Evolutionary conservation across 352 stramenopile species (phyloP), one percentile per base, ranked within the genome.

Genomic region (Plasmopara halstedii): DNA sequence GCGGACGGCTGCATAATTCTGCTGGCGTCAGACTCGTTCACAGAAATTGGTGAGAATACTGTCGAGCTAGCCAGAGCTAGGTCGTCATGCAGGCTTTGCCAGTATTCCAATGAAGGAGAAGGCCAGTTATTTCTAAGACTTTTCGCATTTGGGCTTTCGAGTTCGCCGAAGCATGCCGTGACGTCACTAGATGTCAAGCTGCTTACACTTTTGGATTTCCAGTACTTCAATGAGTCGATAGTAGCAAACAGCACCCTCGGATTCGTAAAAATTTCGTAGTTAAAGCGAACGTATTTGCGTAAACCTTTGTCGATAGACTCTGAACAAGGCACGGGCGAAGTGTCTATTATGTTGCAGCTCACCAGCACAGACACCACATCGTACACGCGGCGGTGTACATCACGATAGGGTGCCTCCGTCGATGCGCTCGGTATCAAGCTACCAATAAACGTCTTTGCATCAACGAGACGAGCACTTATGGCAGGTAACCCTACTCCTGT

Each of bases 311-410:
- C 61, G 4, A 37, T 40, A 34, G 25, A 15, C 5, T 59, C 41
- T 18, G 33, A 46, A 32, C 41, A 43, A 29, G 42, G 33, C 7
- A 48, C 46, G 14, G 50, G 31, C 23, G 41, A 65, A 27, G 22
- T 64, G 26, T 50, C 38, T 6, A 88, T 56, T 23, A 85, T 42
- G 37, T 71, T 73, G 52, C 77, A 78, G 42, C 51, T 74, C 3
- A 43, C 57, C 27, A 88, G 59, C 19, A 88, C 70, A 0, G 73
- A 74, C 21, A 81, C 73, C 19, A 85, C 70, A 22, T 85, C 73
- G 38, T 88, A 88, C 15, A 88, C 50, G 0, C 76, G 73, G 3
- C 76, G 73, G 40, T 73, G 72, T 10, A 73, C 59, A 42, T 85
- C 73, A 22, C 42, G 51, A 13, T 62, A 52, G 14, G 66, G 27